phyloP scores from a whole-genome alignment of 257 asterid genomes.

The Gardenia jasminoides region DNA sequence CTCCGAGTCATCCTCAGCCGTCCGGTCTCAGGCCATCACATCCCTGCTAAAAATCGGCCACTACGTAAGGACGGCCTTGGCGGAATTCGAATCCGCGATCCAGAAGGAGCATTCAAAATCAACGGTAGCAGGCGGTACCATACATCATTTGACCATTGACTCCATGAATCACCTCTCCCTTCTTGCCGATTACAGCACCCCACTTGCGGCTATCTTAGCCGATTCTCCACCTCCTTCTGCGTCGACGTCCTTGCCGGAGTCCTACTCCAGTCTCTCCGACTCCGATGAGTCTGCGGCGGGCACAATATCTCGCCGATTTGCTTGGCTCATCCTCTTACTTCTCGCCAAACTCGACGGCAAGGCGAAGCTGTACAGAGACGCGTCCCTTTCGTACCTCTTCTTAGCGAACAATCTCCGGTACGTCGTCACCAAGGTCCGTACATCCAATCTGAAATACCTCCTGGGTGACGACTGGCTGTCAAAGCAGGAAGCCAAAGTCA shows the following conservation, averaged over 20 bases:
- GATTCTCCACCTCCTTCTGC: constrained; percentile 39
- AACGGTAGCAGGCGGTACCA: constrained; percentile 57
- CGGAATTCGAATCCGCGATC: constrained; percentile 55
- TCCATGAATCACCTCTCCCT: constrained; percentile 57
- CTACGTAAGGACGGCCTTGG: constrained; percentile 34
- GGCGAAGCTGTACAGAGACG: constrained; percentile 66
- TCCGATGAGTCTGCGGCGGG: constrained; percentile 55
- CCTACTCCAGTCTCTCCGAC: constrained; percentile 48
- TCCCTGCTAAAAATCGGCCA: constrained; percentile 58
- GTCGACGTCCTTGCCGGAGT: constrained; percentile 42
- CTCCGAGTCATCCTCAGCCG: constrained; percentile 37
- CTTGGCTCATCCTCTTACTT: constrained; percentile 60
- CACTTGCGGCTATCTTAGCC: constrained; percentile 47
- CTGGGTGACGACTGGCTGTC: constrained; percentile 74
- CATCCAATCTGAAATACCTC: constrained; percentile 64
- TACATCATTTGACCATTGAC: constrained; percentile 54
- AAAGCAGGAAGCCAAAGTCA: constrained; percentile 57
- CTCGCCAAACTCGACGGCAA: constrained; percentile 73
- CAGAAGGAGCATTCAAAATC: constrained; percentile 60
- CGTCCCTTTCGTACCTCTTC: constrained; percentile 57
- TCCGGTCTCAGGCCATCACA: constrained; percentile 49
- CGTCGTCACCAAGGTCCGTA: constrained; percentile 53
- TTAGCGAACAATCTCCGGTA: constrained; percentile 74
- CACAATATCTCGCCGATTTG: constrained; percentile 46
- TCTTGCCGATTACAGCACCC: constrained; percentile 69